Evolutionary conservation across 2,329 filamentous ascomycete species (phyloP).

Genomic region (Ceratocystis diversiconidia): DNA sequence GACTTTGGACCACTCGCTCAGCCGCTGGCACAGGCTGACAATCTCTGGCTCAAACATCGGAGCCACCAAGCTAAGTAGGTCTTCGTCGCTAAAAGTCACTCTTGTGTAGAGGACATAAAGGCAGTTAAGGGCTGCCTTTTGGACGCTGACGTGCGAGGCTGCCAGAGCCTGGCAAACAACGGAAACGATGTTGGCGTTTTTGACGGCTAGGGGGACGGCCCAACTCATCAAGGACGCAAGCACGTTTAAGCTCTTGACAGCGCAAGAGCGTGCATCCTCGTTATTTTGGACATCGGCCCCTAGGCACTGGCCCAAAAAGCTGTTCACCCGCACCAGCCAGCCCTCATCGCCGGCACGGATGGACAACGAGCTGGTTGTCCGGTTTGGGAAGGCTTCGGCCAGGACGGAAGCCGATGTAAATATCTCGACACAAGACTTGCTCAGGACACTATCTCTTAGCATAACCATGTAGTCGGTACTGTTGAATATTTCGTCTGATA

Average conservation of each 20-base stretch:
- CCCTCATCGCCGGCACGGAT: conserved; percentile 70
- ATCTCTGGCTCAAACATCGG: conserved; percentile 64
- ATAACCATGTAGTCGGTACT: conserved; percentile 78
- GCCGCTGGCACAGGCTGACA: conserved; percentile 53
- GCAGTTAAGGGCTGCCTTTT: conserved; percentile 68
- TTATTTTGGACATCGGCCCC: conserved; percentile 49
- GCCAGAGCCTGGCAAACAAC: conserved; percentile 59
- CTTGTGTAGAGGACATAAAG: conserved; percentile 71
- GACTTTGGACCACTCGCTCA: conserved; percentile 69
- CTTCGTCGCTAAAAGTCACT: conserved; percentile 57
- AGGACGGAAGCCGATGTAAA: conserved; percentile 71
- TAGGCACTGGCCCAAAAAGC: conserved; percentile 60
- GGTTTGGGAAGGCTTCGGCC: conserved; percentile 58
- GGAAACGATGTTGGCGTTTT: conserved; percentile 53
- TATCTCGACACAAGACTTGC: conserved; percentile 82
- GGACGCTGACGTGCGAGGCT: conserved; percentile 53
- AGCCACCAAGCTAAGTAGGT: conserved; percentile 63
- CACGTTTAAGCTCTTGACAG: conserved; percentile 61
- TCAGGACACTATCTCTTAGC: conserved; percentile 68
- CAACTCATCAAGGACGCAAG: conserved; percentile 70
- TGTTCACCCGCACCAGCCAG: conserved; percentile 67
- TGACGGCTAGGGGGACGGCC: conserved; percentile 73
- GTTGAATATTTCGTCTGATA: conserved; percentile 89
- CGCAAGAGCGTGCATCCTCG: conserved; percentile 53
- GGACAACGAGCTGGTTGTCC: conserved; percentile 46